Percentiles rank a stretch among this genome's conserved stretches.
Evolutionary conservation across 352 stramenopile genomes (phyloP).

Genomic region (Phytophthora sp.): DNA sequence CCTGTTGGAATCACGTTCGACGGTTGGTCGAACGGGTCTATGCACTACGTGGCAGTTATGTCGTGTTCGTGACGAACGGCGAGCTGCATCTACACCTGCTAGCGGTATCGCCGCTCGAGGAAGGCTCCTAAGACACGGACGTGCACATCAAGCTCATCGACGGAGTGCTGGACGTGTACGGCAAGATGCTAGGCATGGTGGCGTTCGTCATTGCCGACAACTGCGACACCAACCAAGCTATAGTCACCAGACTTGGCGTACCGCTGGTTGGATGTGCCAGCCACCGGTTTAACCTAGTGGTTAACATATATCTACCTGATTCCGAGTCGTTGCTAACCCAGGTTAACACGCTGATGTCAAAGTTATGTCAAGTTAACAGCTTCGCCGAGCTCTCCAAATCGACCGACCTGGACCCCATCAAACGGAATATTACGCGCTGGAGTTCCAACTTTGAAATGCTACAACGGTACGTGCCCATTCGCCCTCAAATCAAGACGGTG

Average conservation of each 20-base stretch:
- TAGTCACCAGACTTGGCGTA: slow-evolving; percentile 1
- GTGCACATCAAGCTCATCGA: slow-evolving; percentile 12
- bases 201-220: slow-evolving; percentile 7
- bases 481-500: no score
- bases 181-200: slow-evolving; percentile 13
- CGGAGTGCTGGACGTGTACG: slow-evolving; percentile 18
- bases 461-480: not conserved
- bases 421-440: slow-evolving; percentile 4
- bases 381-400: not conserved
- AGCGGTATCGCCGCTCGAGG: slow-evolving; percentile 5
- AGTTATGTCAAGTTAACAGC: slow-evolving; percentile 3
- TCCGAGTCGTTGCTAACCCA: not conserved
- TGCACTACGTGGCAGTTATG: slow-evolving; percentile 12
- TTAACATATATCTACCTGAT: not conserved
- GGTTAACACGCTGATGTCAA: not conserved
- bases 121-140: slow-evolving; percentile 8
- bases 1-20: no score
- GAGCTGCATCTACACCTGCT: not conserved
- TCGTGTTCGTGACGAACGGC: not conserved
- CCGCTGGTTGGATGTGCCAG: slow-evolving; percentile 1
- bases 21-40: no score
- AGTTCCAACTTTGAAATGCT: slow-evolving; percentile 12
- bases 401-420: not conserved
- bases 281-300: no score
- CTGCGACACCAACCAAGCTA: slow-evolving; percentile 1